Base-by-base conservation (phyloP, 192 early-diverging fungal species). In the Backusella tuberculispora region DNA sequence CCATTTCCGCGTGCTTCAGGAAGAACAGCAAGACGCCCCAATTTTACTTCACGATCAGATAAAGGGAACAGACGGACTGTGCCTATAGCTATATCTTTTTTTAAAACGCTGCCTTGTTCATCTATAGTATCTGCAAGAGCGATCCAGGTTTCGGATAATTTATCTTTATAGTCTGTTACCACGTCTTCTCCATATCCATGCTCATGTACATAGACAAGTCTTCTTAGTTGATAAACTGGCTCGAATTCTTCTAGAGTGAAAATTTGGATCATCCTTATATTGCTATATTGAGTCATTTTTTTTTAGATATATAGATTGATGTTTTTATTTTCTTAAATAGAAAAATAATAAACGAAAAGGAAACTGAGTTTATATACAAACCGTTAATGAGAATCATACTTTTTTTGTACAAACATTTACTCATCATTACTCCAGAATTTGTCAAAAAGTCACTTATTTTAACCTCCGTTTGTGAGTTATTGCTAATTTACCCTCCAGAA, bases 21-120 rank as follows among this genome's bases (percentile, higher is more conserved):
- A 66, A 71, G 42, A 2, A 79, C 78, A 1, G 73, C 78, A 6
- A 79, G 42, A 17, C 78, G 73, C 5, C 73, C 78, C 8, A 79
- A 63, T 50, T 79, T 79, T 13, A 67, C 78, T 10, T 74, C 40
- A 24, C n/a, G 40, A 10, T 79, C 47, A 4, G 66, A n/a, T 34
- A 74, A 12, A n/a, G 56, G 44, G 37, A 74, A 66, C 6, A 74
- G 37, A 15, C 78, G 67, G 12, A 79, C 44, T 0, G 78, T 79
- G 4, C 78, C 78, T 48, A 79, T 69, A 69, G 73, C 60, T 26
- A 74, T 29, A 60, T 19, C 21, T 5, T 60, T 24, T 10, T 24
- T 60, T 26, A 4, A 34, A 34, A 34, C 21, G 12, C 4, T 60
- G 0, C 53, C 21, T 3, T 60, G 9, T 60, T 60, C 24, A 13